Conservation (phyloP, 257 asterid genomes). For the Perilla frutescens region DNA sequence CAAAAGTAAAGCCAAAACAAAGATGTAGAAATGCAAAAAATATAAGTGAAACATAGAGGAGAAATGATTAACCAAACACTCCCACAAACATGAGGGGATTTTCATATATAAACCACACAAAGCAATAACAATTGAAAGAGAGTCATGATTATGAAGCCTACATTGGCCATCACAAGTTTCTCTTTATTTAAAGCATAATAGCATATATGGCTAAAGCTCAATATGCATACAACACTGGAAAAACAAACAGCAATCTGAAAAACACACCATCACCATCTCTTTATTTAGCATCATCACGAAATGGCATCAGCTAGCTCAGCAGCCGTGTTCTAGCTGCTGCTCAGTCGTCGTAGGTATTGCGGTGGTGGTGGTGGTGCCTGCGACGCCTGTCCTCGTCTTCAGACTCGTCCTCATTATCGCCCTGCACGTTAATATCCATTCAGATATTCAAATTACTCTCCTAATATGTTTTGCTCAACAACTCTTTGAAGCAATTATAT, state of each 20-base stretch:
- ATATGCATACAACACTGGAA: conserved; percentile 23
- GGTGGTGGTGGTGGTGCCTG: conserved; percentile 49
- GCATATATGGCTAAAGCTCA: conserved; percentile 28
- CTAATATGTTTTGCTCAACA: not conserved
- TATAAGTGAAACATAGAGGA: not conserved
- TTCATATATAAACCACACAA: not conserved
- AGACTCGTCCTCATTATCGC: conserved; percentile 41
- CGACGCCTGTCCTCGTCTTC: conserved; percentile 41
- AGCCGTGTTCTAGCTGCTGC: too few species aligned
- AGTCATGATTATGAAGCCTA: not conserved
- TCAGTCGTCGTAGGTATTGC: conserved; percentile 50
- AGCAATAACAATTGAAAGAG: conserved; percentile 16
- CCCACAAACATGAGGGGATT: conserved; percentile 17
- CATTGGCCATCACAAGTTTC: conserved; percentile 28
- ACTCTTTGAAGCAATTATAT: not conserved
- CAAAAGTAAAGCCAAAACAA: too few species aligned
- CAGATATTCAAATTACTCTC: not conserved
- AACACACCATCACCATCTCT: conserved; percentile 20
- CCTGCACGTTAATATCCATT: conserved; percentile 36
- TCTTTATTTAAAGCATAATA: conserved; percentile 39
- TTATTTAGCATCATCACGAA: conserved; percentile 31
- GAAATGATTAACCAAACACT: not conserved
- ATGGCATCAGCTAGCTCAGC: conserved; percentile 1
- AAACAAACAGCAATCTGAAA: conserved; percentile 10
- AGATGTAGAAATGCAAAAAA: not conserved